phyloP scores from a whole-genome alignment of 1,284 basidiomycete genomes.

The Malassezia furfur region DNA sequence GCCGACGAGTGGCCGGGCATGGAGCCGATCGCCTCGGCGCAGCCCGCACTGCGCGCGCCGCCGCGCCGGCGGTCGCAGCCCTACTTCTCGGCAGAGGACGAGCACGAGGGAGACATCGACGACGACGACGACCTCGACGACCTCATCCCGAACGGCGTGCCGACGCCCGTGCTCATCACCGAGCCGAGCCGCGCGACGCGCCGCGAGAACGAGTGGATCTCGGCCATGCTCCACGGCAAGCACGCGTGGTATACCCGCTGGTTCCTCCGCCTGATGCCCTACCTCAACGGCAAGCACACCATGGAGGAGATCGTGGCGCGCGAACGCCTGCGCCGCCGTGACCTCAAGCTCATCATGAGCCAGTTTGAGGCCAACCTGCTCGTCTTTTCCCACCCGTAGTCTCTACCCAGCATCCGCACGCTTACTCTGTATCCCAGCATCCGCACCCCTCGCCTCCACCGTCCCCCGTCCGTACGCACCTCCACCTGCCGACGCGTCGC shows the following conservation, averaged over 20 bases:
- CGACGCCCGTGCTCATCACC: conserved; percentile 58
- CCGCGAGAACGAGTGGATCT: conserved; percentile 66
- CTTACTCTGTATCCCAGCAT: too few species aligned
- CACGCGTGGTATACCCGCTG: conserved; percentile 46
- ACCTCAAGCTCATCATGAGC: conserved; percentile 21
- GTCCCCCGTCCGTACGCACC: too few species aligned
- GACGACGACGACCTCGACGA: conserved; percentile 21
- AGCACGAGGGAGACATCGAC: conserved; percentile 24
- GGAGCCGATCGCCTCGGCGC: neutral
- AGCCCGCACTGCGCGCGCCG: neutral
- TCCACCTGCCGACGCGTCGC: neutral
- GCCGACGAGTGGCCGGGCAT: conserved; percentile 12
- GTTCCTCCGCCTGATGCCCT: conserved; percentile 29
- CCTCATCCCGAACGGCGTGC: neutral
- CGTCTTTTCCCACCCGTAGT: conserved; percentile 38
- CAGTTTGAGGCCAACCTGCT: conserved; percentile 30
- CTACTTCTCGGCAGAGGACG: conserved; percentile 21
- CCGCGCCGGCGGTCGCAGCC: neutral
- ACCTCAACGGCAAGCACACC: conserved; percentile 44
- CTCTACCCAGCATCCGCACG: too few species aligned
- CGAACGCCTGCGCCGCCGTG: conserved; percentile 28
- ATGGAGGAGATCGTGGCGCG: conserved; percentile 41
- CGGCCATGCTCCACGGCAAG: conserved; percentile 71
- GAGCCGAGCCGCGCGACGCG: conserved; percentile 72
- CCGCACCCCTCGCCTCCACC: too few species aligned